Conservation (phyloP, 495 filamentous ascomycete genomes). For the Lasiosphaeria miniovina region DNA sequence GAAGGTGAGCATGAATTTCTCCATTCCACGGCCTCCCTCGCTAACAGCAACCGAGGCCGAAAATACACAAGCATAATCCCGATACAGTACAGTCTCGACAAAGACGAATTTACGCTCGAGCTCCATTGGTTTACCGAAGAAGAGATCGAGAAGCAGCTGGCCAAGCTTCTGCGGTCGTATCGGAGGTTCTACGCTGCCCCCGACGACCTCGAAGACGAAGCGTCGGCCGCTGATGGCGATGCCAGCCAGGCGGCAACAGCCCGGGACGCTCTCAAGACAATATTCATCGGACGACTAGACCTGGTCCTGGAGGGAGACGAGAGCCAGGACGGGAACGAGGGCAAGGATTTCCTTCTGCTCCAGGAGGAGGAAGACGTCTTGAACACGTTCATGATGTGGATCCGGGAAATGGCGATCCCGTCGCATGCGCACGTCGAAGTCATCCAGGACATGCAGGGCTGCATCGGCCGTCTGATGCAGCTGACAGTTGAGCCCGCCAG, state of each 20-base stretch:
- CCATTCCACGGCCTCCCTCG: neutral
- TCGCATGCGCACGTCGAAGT: neutral
- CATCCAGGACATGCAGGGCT: constrained; percentile 9
- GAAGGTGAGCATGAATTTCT: too few relatives aligned
- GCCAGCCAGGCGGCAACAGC: constrained; percentile 9
- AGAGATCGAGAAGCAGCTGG: constrained; percentile 28
- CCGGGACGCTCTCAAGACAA: constrained; percentile 20
- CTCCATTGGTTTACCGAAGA: constrained; percentile 24
- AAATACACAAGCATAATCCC: neutral
- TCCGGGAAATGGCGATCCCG: constrained; percentile 14
- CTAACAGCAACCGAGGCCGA: neutral
- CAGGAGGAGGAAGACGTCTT: constrained; percentile 26
- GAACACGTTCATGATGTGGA: constrained; percentile 16
- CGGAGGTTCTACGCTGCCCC: constrained; percentile 22
- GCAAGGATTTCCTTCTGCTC: constrained; percentile 15
- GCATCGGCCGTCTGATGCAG: constrained; percentile 11
- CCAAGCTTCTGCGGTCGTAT: constrained; percentile 23
- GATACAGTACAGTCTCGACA: neutral
- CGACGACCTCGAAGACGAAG: neutral
- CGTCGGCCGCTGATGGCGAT: neutral
- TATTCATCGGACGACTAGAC: constrained; percentile 18
- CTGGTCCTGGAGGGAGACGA: constrained; percentile 1
- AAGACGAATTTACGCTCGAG: constrained; percentile 12
- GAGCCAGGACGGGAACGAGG: neutral
- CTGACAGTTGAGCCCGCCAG: neutral